Conservation (phyloP, 306 rosid species). For the Urtica urens region DNA sequence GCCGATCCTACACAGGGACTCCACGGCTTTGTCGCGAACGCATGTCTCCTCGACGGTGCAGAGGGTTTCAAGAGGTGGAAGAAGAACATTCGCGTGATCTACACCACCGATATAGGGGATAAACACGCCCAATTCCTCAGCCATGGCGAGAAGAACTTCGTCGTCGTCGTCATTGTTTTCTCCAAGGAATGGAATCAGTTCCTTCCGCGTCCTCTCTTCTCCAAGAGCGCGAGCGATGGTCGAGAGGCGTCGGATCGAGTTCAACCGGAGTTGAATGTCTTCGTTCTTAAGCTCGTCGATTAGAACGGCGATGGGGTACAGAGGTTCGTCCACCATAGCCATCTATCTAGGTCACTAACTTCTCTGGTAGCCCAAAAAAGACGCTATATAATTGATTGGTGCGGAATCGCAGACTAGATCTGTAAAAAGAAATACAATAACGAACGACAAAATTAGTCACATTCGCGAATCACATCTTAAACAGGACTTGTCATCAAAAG, state of each 20-base stretch:
- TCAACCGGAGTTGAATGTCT: constrained; percentile 80
- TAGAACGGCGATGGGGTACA: constrained; percentile 87
- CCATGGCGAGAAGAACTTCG: constrained; percentile 97
- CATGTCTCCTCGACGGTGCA: constrained; percentile 95
- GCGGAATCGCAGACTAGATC: too few relatives aligned
- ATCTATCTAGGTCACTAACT: too few relatives aligned
- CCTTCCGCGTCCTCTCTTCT: constrained; percentile 88
- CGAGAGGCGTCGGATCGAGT: constrained; percentile 87
- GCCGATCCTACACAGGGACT: constrained; percentile 86
- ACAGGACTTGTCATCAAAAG: too few relatives aligned
- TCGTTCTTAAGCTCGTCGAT: constrained; percentile 93
- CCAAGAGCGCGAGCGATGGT: constrained; percentile 97
- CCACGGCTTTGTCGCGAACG: constrained; percentile 89
- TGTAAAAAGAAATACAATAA: too few relatives aligned
- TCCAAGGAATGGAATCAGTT: constrained; percentile 76
- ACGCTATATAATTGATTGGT: too few relatives aligned
- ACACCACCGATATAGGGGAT: constrained; percentile 91
- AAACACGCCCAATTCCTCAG: constrained; percentile 91
- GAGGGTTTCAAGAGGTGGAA: constrained; percentile 77
- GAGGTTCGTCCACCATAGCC: constrained; percentile 71
- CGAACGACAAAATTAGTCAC: too few relatives aligned
- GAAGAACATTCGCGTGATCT: constrained; percentile 70
- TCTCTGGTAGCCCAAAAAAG: too few relatives aligned
- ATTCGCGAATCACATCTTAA: too few relatives aligned
- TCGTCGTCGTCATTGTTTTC: constrained; percentile 95